Evolutionary conservation across 2,329 filamentous ascomycete genomes (phyloP).

Genomic region (Stenocarpella maydis): DNA sequence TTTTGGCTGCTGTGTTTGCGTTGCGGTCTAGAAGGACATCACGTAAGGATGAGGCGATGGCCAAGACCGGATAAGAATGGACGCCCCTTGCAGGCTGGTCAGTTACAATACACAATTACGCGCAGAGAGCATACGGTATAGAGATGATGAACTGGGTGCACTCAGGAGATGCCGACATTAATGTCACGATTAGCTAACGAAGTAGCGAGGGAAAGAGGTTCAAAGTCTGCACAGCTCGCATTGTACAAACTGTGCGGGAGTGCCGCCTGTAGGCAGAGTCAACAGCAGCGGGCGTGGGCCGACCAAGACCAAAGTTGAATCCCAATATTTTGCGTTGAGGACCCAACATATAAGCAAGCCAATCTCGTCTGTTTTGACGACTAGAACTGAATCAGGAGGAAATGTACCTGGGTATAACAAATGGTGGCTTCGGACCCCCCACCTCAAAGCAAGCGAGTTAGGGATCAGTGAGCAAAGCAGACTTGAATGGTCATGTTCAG

Average conservation of each 20-base stretch:
- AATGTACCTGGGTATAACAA: not conserved
- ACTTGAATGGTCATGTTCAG: not conserved
- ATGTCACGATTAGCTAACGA: not conserved
- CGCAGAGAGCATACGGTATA: not conserved
- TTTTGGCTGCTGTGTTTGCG: constrained; percentile 45
- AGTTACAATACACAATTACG: too few species aligned
- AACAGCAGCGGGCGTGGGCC: not conserved
- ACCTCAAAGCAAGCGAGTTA: not conserved
- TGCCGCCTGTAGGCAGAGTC: not conserved
- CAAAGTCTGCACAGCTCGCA: not conserved
- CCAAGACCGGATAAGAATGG: not conserved
- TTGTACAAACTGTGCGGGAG: not conserved
- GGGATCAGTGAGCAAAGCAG: not conserved
- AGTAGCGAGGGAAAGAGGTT: not conserved
- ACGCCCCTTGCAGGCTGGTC: not conserved
- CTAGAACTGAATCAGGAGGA: not conserved
- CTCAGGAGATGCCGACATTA: not conserved
- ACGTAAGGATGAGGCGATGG: not conserved
- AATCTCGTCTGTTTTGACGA: too few species aligned
- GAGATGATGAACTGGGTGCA: not conserved
- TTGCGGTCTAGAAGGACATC: constrained; percentile 31
- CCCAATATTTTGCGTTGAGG: not conserved
- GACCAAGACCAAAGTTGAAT: not conserved
- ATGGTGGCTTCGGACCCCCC: too few species aligned
- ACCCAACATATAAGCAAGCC: not conserved